Evolutionary conservation across 306 rosid species (phyloP), one percentile per base, ranked within the genome.

Genomic region (Cicer cuneatum): DNA sequence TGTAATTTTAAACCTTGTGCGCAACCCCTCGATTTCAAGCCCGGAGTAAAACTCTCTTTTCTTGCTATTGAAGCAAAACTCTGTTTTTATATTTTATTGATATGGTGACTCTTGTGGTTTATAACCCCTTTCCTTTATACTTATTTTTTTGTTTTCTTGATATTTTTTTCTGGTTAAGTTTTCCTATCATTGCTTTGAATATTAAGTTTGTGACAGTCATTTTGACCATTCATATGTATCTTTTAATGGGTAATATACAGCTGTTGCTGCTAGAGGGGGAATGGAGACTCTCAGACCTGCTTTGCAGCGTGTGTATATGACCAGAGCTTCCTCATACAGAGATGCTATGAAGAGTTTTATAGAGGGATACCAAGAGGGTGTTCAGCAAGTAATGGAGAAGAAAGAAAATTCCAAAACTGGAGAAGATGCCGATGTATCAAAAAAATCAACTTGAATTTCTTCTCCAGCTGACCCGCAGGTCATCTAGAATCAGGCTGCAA

Each of bases 331-430:
- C 72, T 87, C 91, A 15, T 93, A 91, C 80, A 89, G 85, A 69
- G 95, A 93, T 66, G 96, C 92, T 78, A 90, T 93, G 46, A 88
- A 88, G 89, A 93, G 85, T 82, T 93, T 91, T 59, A 88, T 93
- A 76, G 66, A 84, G 75, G 97, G 92, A 60, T 91, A 91, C 81
- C 94, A 89, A 79, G 97, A 88, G 72, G 98, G 93, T 62, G 77
- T 93, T 78, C 75, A 88, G 59, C 84, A 88, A 79, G 86, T 75
- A 69, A 77, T 83, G 91, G 92, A 93, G 75, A 91, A 78, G 80
- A 84, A 81, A 80, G 81, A 79, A 68, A 85, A 69, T 62, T 77
- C 82, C 71, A 78, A 87, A 72, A 79, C 88, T 52, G 79, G 83
- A 72, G 79, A 84, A 76, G 83, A 85, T 73, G 83, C 57, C 2